Evolutionary conservation across 257 asterid genomes (phyloP).

Genomic region (Catharanthus roseus): DNA sequence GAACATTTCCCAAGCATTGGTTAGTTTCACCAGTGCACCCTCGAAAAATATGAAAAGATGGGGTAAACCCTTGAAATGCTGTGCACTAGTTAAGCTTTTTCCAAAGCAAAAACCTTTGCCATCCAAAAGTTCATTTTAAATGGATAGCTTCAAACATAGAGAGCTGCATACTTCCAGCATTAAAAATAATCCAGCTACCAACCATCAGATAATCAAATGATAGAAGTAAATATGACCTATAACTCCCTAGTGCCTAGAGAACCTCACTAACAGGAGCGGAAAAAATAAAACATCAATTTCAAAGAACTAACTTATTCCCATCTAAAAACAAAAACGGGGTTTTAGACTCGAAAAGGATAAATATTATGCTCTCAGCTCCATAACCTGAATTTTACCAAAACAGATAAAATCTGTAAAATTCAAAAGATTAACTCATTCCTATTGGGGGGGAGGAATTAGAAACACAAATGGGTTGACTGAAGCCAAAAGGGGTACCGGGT

Average conservation of each 20-base stretch:
- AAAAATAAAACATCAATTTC: too few relatives aligned
- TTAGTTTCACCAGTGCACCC: neutral
- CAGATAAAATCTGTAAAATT: neutral
- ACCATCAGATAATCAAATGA: neutral
- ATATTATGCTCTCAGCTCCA: neutral
- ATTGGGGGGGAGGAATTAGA: neutral
- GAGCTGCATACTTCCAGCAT: neutral
- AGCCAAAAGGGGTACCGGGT: conserved; percentile 51
- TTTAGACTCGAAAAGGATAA: neutral
- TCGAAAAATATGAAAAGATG: neutral
- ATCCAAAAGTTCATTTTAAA: neutral
- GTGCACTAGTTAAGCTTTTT: neutral
- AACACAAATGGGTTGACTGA: neutral
- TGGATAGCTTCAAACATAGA: neutral
- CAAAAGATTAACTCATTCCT: neutral
- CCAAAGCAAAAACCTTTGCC: neutral
- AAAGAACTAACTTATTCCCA: neutral
- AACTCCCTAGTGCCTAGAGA: neutral
- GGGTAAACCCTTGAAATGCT: neutral
- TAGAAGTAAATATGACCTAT: neutral
- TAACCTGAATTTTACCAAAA: neutral
- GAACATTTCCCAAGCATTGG: neutral
- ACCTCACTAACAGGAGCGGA: neutral
- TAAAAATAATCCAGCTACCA: neutral
- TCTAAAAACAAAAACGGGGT: neutral